Conservation (phyloP, 2,329 filamentous ascomycete species). For the Salinomyces thailandicus region DNA sequence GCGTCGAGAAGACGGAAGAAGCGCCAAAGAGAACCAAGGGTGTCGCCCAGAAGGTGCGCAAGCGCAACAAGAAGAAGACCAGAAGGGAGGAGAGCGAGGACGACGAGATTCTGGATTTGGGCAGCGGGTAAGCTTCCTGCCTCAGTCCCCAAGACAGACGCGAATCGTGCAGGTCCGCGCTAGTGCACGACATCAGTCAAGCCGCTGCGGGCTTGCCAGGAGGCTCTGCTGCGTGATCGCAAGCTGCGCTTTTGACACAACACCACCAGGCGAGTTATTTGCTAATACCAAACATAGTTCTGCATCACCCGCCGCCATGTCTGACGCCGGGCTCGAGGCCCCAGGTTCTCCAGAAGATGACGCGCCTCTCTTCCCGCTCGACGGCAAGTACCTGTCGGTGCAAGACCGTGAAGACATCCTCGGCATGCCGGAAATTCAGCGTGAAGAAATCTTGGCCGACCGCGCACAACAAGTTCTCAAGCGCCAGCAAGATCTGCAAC, state of each 20-base stretch:
- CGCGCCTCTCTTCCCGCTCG: slow-evolving; percentile 67
- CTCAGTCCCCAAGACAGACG: no score
- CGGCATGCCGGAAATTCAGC: slow-evolving; percentile 77
- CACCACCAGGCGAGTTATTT: no score
- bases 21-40: slow-evolving; percentile 27
- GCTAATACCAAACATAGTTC: not conserved
- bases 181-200: no score
- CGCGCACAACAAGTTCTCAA: slow-evolving; percentile 74
- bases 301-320: slow-evolving; percentile 60
- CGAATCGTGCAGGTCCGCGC: no score
- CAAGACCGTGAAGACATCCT: slow-evolving; percentile 55
- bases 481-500: slow-evolving; percentile 68
- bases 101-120: slow-evolving; percentile 41
- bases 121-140: slow-evolving; percentile 81
- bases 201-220: no score
- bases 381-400: slow-evolving; percentile 62
- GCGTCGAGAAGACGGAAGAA: slow-evolving; percentile 28
- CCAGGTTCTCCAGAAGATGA: slow-evolving; percentile 31
- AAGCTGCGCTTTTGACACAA: no score
- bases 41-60: slow-evolving; percentile 40
- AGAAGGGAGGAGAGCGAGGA: slow-evolving; percentile 51
- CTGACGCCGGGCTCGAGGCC: slow-evolving; percentile 48
- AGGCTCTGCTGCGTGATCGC: no score
- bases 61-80: slow-evolving; percentile 36
- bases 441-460: slow-evolving; percentile 81